These are phyloP conservation scores for Exophiala calicioides DNA, from an alignment of 2,329 filamentous ascomycete species.

Conservation along the genomic window DNA sequence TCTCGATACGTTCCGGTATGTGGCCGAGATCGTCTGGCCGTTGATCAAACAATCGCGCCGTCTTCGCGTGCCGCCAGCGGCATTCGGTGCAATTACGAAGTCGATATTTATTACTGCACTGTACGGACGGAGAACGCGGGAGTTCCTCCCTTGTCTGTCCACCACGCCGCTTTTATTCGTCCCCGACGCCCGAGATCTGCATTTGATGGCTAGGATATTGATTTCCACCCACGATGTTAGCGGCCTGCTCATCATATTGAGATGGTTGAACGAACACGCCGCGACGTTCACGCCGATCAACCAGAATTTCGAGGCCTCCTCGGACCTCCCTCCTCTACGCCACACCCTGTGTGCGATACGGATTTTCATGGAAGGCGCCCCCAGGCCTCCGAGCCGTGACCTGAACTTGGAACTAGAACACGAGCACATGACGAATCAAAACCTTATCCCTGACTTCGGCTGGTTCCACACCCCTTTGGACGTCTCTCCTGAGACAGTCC, in stretches of 20 bases:
- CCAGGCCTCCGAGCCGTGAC: too few relatives aligned
- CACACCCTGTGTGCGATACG: constrained; percentile 16
- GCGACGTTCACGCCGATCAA: constrained; percentile 29
- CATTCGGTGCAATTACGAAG: constrained; percentile 14
- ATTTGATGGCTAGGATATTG: constrained; percentile 21
- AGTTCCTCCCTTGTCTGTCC: constrained; percentile 14
- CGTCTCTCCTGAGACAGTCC: constrained; percentile 2
- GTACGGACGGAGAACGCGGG: constrained; percentile 12
- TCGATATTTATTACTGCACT: constrained; percentile 14
- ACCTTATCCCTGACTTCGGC: background rate
- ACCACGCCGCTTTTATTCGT: constrained; percentile 12
- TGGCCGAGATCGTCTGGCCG: constrained; percentile 7
- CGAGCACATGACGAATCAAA: background rate
- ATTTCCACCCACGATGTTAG: constrained; percentile 14
- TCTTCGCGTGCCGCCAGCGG: constrained; percentile 4
- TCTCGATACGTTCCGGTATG: constrained; percentile 20
- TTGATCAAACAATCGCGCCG: constrained; percentile 14
- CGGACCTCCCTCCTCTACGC: constrained; percentile 5
- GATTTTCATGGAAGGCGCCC: constrained; percentile 19
- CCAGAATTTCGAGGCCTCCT: background rate
- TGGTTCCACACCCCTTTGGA: constrained; percentile 15
- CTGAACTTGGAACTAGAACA: too few relatives aligned
- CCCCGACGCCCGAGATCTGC: constrained; percentile 19
- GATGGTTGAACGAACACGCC: constrained; percentile 33
- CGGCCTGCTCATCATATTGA: constrained; percentile 27